A percentile compares a stretch with the other conserved stretches of the same genome.
Conservation (phyloP, 257 asterid genomes). For the Cinchona pubescens region DNA sequence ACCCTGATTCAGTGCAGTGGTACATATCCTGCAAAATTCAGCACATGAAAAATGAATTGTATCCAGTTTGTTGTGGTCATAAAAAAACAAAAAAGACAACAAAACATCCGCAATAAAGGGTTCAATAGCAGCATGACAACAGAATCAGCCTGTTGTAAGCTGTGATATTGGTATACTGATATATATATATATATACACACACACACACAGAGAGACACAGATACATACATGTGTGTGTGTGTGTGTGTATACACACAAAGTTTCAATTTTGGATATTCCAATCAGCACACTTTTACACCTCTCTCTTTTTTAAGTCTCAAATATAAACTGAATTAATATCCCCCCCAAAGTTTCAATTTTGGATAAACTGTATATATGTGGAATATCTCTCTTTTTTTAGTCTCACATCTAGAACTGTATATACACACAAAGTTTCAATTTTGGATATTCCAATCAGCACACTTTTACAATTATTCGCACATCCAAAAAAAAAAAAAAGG, state of each 20-base stretch:
- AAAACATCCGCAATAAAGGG: neutral
- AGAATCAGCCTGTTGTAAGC: neutral
- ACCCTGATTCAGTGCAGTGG: slow-evolving; percentile 61
- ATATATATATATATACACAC: no score
- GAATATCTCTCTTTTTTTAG: no score
- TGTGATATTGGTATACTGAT: neutral
- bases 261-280: neutral
- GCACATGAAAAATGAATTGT: slow-evolving; percentile 14
- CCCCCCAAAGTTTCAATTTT: no score
- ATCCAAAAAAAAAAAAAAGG: no score
- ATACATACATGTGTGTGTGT: no score
- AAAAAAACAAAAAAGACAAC: neutral
- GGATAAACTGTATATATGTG: no score
- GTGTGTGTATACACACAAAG: neutral
- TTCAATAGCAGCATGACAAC: neutral
- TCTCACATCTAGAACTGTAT: no score
- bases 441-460: neutral
- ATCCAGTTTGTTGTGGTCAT: neutral
- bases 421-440: neutral
- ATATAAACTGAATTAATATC: neutral
- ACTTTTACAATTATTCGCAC: no score
- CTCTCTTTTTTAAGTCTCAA: neutral
- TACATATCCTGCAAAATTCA: slow-evolving; percentile 61
- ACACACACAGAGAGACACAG: no score
- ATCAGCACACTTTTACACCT: neutral